Evolutionary conservation across 1,139 yeast genomes (phyloP).

Genomic region (Suhomyces guaymorum): DNA sequence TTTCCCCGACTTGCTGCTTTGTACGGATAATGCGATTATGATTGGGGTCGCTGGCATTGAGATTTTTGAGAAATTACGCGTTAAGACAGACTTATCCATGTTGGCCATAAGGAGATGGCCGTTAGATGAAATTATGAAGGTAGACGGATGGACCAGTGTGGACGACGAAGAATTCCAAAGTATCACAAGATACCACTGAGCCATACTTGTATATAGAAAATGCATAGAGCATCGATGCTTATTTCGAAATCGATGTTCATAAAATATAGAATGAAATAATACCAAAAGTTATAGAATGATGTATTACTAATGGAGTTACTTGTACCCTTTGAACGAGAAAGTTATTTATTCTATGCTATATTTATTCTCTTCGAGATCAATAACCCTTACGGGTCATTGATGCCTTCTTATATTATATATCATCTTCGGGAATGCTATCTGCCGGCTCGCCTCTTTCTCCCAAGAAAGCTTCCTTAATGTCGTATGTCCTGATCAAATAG

Average conservation of each 20-base stretch:
- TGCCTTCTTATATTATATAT: neutral
- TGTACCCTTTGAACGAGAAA: too few species aligned
- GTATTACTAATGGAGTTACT: too few species aligned
- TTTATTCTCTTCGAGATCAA: neutral
- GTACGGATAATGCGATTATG: constrained; percentile 97
- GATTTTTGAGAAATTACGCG: constrained; percentile 56
- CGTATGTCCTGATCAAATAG: constrained; percentile 47
- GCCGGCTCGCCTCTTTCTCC: constrained; percentile 43
- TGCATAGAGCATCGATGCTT: neutral
- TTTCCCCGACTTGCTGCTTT: constrained; percentile 71
- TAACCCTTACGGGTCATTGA: neutral
- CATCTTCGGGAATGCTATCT: constrained; percentile 28
- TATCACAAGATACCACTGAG: constrained; percentile 6
- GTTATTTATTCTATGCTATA: too few species aligned
- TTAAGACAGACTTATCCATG: constrained; percentile 52
- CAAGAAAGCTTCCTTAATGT: constrained; percentile 56
- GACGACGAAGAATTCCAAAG: constrained; percentile 14
- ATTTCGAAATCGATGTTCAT: too few species aligned
- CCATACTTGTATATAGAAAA: constrained; percentile 3
- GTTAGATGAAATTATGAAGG: constrained; percentile 45
- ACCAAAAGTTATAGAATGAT: too few species aligned
- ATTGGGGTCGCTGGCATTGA: constrained; percentile 97
- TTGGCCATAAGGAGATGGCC: constrained; percentile 80
- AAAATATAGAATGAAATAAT: too few species aligned
- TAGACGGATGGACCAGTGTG: constrained; percentile 51